Conservation (phyloP, 2,329 filamentous ascomycete genomes). For the Colletotrichum sp. region DNA sequence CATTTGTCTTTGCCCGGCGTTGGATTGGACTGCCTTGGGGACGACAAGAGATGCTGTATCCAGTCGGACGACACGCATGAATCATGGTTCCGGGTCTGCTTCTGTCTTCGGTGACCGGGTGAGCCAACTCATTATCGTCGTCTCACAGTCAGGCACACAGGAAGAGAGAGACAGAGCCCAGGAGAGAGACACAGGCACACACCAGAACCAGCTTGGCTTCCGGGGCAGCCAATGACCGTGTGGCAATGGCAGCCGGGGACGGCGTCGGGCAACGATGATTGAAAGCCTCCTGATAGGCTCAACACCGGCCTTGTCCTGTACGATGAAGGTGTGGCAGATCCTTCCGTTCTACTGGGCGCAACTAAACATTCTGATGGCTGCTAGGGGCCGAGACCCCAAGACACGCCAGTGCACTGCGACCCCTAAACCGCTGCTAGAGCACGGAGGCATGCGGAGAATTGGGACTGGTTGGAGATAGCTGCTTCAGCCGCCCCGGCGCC, state of each 20-base stretch:
- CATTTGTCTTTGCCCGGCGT: background rate
- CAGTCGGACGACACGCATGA: conserved; percentile 1
- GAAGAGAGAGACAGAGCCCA: background rate
- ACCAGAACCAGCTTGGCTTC: background rate
- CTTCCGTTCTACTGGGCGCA: conserved; percentile 1
- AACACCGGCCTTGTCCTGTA: background rate
- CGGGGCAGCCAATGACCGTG: background rate
- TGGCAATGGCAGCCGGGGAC: background rate
- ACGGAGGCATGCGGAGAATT: background rate
- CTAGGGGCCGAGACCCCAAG: conserved; percentile 13
- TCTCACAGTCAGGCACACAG: background rate
- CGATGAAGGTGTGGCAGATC: conserved; percentile 11
- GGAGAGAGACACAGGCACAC: background rate
- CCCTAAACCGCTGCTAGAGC: background rate
- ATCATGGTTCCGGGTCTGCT: background rate
- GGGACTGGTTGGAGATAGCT: conserved; percentile 14
- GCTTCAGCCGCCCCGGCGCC: conserved; percentile 11
- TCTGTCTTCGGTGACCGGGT: background rate
- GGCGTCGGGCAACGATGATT: background rate
- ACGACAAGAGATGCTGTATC: background rate
- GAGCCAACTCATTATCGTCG: background rate
- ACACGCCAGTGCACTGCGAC: conserved; percentile 5
- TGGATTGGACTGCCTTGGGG: background rate
- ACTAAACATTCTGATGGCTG: background rate
- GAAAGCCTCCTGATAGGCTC: conserved; percentile 7